Evolutionary conservation across 75 land plant genomes (phyloP).

Genomic region (Selaginella moellendorffii): DNA sequence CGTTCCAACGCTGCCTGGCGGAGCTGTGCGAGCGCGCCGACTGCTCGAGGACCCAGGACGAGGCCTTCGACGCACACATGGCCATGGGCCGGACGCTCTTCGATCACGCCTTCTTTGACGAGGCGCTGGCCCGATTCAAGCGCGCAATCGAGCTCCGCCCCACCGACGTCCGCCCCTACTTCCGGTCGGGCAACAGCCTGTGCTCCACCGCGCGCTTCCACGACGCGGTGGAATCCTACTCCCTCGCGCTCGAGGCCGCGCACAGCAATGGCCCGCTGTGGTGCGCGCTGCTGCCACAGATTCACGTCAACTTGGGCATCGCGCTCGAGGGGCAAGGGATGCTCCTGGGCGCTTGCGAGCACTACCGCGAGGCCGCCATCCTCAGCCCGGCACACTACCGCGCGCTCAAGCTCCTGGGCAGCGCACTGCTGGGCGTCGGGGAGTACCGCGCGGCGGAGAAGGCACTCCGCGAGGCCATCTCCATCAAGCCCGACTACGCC

Average conservation of each 20-base stretch:
- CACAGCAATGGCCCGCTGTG: slow-evolving; percentile 39
- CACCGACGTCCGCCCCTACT: slow-evolving; percentile 64
- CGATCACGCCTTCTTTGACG: slow-evolving; percentile 67
- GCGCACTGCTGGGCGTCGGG: slow-evolving; percentile 88
- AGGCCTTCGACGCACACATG: slow-evolving; percentile 95
- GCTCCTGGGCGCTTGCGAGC: slow-evolving; percentile 89
- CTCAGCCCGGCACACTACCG: slow-evolving; percentile 78
- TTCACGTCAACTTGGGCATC: slow-evolving; percentile 91
- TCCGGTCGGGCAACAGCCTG: slow-evolving; percentile 57
- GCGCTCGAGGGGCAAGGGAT: slow-evolving; percentile 75
- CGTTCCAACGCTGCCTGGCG: slow-evolving; percentile 48
- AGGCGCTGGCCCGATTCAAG: slow-evolving; percentile 58
- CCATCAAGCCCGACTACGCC: slow-evolving; percentile 63
- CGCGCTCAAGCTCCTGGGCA: slow-evolving; percentile 87
- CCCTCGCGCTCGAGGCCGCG: slow-evolving; percentile 63
- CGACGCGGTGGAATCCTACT: slow-evolving; percentile 59
- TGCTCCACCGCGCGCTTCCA: slow-evolving; percentile 45
- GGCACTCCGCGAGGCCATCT: slow-evolving; percentile 75
- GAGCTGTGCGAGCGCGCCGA: slow-evolving; percentile 55
- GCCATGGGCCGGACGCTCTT: slow-evolving; percentile 72
- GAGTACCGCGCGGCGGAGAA: slow-evolving; percentile 95
- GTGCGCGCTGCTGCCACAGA: slow-evolving; percentile 65
- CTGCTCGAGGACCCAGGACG: slow-evolving; percentile 48
- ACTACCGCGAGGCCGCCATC: slow-evolving; percentile 95
- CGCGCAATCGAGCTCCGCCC: slow-evolving; percentile 73